Evolutionary conservation across 2,329 filamentous ascomycete genomes (phyloP), one percentile per base, ranked within the genome.

Genomic region (Tolypocladium ovalisporum): DNA sequence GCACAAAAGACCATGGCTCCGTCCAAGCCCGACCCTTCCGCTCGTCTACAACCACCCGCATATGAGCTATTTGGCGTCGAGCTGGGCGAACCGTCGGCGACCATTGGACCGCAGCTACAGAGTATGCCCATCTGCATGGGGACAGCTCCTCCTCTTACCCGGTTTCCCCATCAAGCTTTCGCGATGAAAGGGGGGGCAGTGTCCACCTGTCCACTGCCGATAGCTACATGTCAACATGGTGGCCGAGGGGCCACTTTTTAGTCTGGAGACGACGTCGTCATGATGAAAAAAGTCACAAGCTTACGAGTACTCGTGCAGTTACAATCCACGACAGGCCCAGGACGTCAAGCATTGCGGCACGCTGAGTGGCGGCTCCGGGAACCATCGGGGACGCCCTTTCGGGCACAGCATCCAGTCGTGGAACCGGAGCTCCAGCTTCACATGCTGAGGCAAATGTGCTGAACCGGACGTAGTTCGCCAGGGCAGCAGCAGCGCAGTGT

Each of bases 261-360:
- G 22, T 39, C 27, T 39, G 53, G 29, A 34, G 35, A 32, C 13
- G 36, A 55, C 54, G 56, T 55, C 54, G 52, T 58, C 57, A 54
- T 55, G 54, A 57, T 57, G 58, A n/a, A n/a, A n/a, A 47, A 58
- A 52, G 52, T 37, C 29, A 55, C 52, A 6, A 19, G 35, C 35
- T 10, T 36, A 36, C 35, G 35, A 36, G 32, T 10, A 36, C 8
- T 10, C 5, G 34, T 10, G 10, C 34, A 4, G n/a, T 17, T 40
- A n/a, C 12, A 6, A n/a, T 29, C 17, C 42, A 15, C 22, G 4
- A 27, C 24, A 47, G 42, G 42, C 22, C 22, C 8, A 24, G 40
- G n/a, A 2, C 40, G 12, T 8, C 24, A 39, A 44, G 40, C 40
- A 3, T 44, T 22, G 9, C 40, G 10, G 9, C 40, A 22, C 10